phyloP scores from a whole-genome alignment of 2,329 filamentous ascomycete species.

The Penicillium sp. region DNA sequence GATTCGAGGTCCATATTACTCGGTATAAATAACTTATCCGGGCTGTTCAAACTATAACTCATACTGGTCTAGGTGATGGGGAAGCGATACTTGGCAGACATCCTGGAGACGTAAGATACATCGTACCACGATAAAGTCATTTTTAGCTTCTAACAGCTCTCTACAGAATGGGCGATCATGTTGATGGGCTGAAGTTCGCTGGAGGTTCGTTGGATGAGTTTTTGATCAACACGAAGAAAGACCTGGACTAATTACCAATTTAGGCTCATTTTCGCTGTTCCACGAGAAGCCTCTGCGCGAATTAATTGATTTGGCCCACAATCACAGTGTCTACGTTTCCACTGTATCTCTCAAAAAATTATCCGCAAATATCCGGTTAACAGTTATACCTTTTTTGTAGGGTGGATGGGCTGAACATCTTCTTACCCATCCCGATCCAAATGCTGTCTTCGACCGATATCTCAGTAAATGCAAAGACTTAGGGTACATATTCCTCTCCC shows the following conservation, averaged over 20 bases:
- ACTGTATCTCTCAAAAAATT: conserved; percentile 44
- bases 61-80: conserved; percentile 52
- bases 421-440: conserved; percentile 55
- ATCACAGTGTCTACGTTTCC: conserved; percentile 59
- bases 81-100: conserved; percentile 58
- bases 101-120: conserved; percentile 56
- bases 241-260: conserved; percentile 3
- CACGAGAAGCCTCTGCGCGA: conserved; percentile 54
- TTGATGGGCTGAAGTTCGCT: conserved; percentile 63
- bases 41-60: neutral
- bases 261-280: conserved; percentile 59
- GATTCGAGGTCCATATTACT: conserved; percentile 63
- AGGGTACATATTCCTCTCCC: conserved; percentile 37
- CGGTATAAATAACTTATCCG: conserved; percentile 37
- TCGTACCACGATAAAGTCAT: too few species aligned
- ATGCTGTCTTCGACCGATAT: conserved; percentile 58
- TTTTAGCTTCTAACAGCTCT: conserved; percentile 2
- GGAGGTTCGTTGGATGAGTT: conserved; percentile 42
- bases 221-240: neutral
- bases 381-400: conserved; percentile 31
- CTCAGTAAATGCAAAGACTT: conserved; percentile 59
- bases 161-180: conserved; percentile 59
- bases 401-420: conserved; percentile 63
- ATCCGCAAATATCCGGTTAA: neutral
- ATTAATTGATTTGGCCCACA: conserved; percentile 57